These are phyloP conservation scores for Piper betle DNA, from an alignment of 164 flowering plant species.

Conservation along the genomic window DNA sequence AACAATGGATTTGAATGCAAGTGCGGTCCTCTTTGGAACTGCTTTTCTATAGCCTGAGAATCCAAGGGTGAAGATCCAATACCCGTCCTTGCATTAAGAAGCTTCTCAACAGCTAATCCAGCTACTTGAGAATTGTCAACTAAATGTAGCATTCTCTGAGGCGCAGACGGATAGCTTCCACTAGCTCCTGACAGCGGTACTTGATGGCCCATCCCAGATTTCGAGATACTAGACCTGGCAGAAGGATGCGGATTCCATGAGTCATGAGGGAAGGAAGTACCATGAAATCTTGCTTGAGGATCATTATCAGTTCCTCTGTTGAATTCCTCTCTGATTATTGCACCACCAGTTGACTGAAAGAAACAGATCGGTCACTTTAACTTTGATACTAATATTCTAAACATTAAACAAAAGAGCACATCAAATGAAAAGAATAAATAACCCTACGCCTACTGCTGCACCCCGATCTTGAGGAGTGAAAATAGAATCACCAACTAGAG, in stretches of 20 bases:
- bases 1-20: slow-evolving; percentile 10
- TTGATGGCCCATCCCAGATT: slow-evolving; percentile 15
- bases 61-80: slow-evolving; percentile 17
- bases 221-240: slow-evolving; percentile 14
- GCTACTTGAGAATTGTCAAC: slow-evolving; percentile 18
- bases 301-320: slow-evolving; percentile 11
- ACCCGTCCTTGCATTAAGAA: slow-evolving; percentile 17
- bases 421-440: slow-evolving; percentile 11
- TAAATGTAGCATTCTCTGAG: slow-evolving; percentile 18
- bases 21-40: slow-evolving; percentile 9
- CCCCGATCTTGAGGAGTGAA: slow-evolving; percentile 21
- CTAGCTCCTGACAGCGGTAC: slow-evolving; percentile 11
- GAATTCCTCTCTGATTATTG: slow-evolving; percentile 8
- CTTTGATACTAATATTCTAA: not conserved
- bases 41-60: slow-evolving; percentile 10
- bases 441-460: slow-evolving; percentile 24
- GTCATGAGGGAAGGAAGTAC: slow-evolving; percentile 27
- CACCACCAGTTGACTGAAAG: slow-evolving; percentile 32
- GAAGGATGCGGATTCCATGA: slow-evolving; percentile 23
- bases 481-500: slow-evolving; percentile 27
- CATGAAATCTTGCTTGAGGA: slow-evolving; percentile 15
- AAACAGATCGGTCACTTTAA: not conserved
- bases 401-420: not conserved
- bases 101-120: slow-evolving; percentile 17
- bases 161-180: slow-evolving; percentile 18